phyloP scores from a whole-genome alignment of 2,329 filamentous ascomycete species.

The Metarhizium guizhouense region DNA sequence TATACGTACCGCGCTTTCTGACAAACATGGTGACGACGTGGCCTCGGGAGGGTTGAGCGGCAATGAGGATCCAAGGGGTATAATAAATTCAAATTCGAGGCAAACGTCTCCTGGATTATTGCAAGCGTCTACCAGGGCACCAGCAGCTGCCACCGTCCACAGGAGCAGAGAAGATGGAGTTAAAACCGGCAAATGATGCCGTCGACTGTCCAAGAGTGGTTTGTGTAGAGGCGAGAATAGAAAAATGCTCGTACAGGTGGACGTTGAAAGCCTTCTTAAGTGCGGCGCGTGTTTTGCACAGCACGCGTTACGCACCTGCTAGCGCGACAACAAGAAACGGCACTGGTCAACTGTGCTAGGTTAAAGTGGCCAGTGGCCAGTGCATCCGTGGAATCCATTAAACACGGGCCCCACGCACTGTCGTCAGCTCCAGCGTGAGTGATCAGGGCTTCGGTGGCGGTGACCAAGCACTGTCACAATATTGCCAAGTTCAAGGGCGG shows the following conservation, averaged over 20 bases:
- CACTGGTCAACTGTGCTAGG: constrained; percentile 4
- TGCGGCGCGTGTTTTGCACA: constrained; percentile 22
- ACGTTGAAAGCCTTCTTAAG: constrained; percentile 25
- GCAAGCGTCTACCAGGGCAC: constrained; percentile 15
- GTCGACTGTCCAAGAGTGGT: constrained; percentile 8
- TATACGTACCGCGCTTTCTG: constrained; percentile 50
- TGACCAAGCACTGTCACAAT: background rate
- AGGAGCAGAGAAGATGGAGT: background rate
- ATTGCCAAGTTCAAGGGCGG: background rate
- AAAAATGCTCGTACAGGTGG: constrained; percentile 7
- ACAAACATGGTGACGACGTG: constrained; percentile 45
- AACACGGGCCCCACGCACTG: constrained; percentile 12
- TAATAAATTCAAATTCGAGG: constrained; percentile 11
- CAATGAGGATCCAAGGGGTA: constrained; percentile 12
- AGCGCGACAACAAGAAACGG: constrained; percentile 19
- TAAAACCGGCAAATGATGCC: constrained; percentile 1
- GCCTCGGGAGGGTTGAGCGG: constrained; percentile 8
- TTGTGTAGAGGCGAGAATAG: constrained; percentile 13
- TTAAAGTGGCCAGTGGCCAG: background rate
- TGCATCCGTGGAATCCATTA: constrained; percentile 16
- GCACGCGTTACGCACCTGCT: constrained; percentile 15
- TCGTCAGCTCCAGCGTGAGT: background rate
- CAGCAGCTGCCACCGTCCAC: constrained; percentile 11
- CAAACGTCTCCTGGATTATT: constrained; percentile 12
- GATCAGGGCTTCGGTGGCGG: background rate